phyloP scores from a whole-genome alignment of 1,284 basidiomycete species.

The Rhizopogon hawkerae region DNA sequence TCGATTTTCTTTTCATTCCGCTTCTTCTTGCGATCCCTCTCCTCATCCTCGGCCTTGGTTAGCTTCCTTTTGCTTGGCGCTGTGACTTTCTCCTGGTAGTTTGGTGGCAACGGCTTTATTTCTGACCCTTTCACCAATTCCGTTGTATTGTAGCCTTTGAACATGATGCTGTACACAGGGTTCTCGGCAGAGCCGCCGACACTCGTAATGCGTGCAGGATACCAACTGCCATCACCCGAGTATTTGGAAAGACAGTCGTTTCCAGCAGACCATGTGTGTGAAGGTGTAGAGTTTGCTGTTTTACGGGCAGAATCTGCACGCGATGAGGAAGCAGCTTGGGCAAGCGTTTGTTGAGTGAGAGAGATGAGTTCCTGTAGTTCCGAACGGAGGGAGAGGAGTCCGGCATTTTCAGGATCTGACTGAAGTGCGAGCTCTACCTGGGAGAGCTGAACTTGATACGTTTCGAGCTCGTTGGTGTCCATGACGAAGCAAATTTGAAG shows the following conservation, averaged over 20 bases:
- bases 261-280: constrained; percentile 67
- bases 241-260: constrained; percentile 93
- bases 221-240: constrained; percentile 82
- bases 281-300: constrained; percentile 36
- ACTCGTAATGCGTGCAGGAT: constrained; percentile 85
- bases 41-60: constrained; percentile 76
- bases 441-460: constrained; percentile 81
- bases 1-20: constrained; percentile 96
- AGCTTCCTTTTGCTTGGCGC: constrained; percentile 66
- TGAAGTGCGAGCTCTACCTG: constrained; percentile 85
- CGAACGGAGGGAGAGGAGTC: constrained; percentile 66
- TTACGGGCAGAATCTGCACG: constrained; percentile 53
- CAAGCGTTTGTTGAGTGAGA: constrained; percentile 72
- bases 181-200: constrained; percentile 82
- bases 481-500: constrained; percentile 28
- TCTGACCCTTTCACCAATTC: constrained; percentile 75
- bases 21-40: constrained; percentile 87
- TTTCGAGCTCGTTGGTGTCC: constrained; percentile 77
- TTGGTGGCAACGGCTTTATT: constrained; percentile 62
- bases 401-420: constrained; percentile 74
- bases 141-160: constrained; percentile 93
- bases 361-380: constrained; percentile 88
- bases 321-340: constrained; percentile 53
- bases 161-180: constrained; percentile 87
- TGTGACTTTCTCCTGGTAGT: constrained; percentile 35